phyloP scores from a whole-genome alignment of 2,329 filamentous ascomycete species.

The Fusarium guadeloupense region DNA sequence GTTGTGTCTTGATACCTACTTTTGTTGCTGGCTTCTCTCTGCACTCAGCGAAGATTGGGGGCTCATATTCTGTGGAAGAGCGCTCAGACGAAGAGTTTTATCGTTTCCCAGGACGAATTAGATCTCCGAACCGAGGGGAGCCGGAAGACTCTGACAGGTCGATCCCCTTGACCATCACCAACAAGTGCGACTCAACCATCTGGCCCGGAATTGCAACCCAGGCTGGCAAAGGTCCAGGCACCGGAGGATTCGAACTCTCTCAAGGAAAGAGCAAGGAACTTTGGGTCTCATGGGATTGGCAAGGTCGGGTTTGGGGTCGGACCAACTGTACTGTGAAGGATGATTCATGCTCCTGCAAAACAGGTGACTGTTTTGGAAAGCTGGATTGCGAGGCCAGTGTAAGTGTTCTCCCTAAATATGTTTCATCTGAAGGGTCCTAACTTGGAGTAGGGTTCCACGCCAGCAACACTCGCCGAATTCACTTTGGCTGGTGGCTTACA shows the following conservation, averaged over 20 bases:
- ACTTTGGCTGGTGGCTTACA: slow-evolving; percentile 73
- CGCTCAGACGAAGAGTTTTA: slow-evolving; percentile 45
- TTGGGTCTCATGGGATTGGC: slow-evolving; percentile 77
- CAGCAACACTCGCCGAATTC: slow-evolving; percentile 83
- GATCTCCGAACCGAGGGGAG: slow-evolving; percentile 31
- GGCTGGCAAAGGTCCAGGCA: slow-evolving; percentile 71
- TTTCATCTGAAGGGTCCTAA: neutral
- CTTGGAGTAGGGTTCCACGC: slow-evolving; percentile 69
- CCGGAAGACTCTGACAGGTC: slow-evolving; percentile 42
- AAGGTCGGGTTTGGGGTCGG: slow-evolving; percentile 82
- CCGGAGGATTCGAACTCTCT: slow-evolving; percentile 73
- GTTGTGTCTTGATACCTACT: slow-evolving; percentile 31
- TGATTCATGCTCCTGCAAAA: slow-evolving; percentile 73
- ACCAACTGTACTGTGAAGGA: slow-evolving; percentile 83
- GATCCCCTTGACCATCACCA: slow-evolving; percentile 73
- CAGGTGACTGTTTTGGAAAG: slow-evolving; percentile 79
- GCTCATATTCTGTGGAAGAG: slow-evolving; percentile 19
- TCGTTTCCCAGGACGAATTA: slow-evolving; percentile 39
- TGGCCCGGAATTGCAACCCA: slow-evolving; percentile 83
- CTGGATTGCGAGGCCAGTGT: slow-evolving; percentile 76
- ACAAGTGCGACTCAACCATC: slow-evolving; percentile 74
- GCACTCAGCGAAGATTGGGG: slow-evolving; percentile 22
- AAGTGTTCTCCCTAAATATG: slow-evolving; percentile 47
- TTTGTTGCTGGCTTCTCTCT: slow-evolving; percentile 37
- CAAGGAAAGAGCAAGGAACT: slow-evolving; percentile 67